Evolutionary conservation across 2,329 filamentous ascomycete genomes (phyloP).

Genomic region (Leptographium lundbergii): DNA sequence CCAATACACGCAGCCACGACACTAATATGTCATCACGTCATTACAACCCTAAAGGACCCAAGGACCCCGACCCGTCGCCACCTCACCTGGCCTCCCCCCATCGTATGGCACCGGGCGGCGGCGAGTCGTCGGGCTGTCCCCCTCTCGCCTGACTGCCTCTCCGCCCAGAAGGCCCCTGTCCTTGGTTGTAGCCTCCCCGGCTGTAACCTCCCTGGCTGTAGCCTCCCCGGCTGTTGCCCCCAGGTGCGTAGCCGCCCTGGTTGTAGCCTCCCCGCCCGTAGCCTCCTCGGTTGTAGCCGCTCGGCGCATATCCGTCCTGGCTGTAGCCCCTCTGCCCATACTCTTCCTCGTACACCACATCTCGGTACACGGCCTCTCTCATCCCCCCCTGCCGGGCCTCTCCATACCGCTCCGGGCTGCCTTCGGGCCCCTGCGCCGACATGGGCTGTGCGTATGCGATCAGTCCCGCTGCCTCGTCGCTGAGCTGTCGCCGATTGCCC

Average conservation of each 20-base stretch:
- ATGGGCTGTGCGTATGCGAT: slow-evolving; percentile 24
- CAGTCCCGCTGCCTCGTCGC: slow-evolving; percentile 18
- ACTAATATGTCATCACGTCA: background rate
- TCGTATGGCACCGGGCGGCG: background rate
- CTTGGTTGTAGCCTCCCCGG: background rate
- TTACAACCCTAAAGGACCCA: background rate
- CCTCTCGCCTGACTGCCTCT: background rate
- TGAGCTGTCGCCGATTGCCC: slow-evolving; percentile 5
- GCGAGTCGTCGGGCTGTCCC: background rate
- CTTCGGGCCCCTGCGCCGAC: slow-evolving; percentile 4
- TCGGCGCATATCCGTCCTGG: background rate
- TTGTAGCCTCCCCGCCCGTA: background rate
- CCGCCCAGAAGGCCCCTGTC: too few relatives aligned
- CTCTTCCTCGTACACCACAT: background rate
- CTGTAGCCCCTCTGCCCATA: background rate
- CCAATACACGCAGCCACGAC: background rate
- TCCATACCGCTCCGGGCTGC: slow-evolving; percentile 7
- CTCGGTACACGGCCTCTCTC: background rate
- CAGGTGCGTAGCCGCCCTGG: background rate
- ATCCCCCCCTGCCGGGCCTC: background rate
- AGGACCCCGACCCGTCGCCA: background rate
- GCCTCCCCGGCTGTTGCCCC: background rate
- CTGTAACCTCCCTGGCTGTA: background rate
- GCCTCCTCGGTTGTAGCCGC: background rate
- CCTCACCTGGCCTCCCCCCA: background rate